Evolutionary conservation across 2,329 filamentous ascomycete genomes (phyloP).

Genomic region (Dothistroma pini): DNA sequence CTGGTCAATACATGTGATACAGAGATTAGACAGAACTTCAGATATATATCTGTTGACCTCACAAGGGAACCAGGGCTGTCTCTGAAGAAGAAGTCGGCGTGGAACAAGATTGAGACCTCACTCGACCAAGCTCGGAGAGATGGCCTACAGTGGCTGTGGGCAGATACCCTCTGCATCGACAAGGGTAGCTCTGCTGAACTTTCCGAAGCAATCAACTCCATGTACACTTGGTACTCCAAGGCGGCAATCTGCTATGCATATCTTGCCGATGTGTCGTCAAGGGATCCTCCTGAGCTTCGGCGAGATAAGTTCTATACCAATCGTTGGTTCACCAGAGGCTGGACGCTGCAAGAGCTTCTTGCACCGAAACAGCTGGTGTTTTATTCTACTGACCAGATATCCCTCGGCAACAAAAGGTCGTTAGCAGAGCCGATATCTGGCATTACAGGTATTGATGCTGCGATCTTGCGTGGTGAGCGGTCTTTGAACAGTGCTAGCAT

Average conservation of each 20-base stretch:
- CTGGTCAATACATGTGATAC: background rate
- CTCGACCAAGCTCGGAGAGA: constrained; percentile 8
- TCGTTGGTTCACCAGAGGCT: background rate
- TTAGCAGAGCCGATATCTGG: constrained; percentile 16
- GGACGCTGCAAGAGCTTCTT: constrained; percentile 16
- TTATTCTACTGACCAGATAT: background rate
- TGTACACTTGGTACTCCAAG: constrained; percentile 19
- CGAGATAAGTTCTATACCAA: background rate
- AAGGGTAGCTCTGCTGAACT: constrained; percentile 18
- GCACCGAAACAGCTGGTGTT: background rate
- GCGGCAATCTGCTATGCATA: constrained; percentile 30
- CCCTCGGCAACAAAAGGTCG: constrained; percentile 9
- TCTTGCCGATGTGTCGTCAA: constrained; percentile 15
- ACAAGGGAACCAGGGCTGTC: background rate
- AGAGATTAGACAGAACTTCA: background rate
- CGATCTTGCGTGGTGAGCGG: constrained; percentile 2
- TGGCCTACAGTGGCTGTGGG: constrained; percentile 15
- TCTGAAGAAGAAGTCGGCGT: background rate
- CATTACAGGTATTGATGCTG: constrained; percentile 29
- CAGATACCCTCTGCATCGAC: constrained; percentile 25
- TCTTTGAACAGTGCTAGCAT: background rate
- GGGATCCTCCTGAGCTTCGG: constrained; percentile 9
- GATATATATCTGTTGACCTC: background rate
- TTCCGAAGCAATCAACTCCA: constrained; percentile 20
- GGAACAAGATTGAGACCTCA: constrained; percentile 1